Evolutionary conservation across 2,329 filamentous ascomycete genomes (phyloP).

Genomic region (Curvularia eragrostidis): DNA sequence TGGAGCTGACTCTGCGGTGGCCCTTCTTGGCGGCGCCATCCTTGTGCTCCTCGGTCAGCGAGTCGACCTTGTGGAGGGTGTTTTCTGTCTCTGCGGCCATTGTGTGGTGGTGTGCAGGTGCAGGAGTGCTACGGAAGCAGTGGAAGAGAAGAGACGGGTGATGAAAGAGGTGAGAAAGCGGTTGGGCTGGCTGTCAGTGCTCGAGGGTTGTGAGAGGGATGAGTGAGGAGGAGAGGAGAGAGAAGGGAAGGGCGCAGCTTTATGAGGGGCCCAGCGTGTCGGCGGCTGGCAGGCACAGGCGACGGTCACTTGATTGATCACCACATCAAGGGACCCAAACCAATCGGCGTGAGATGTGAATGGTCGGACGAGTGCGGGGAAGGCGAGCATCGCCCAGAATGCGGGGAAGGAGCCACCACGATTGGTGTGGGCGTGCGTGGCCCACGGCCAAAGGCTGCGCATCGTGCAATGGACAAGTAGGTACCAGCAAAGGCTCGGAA

Average conservation of each 20-base stretch:
- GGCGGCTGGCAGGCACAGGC: conserved; percentile 32
- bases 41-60: conserved; percentile 78
- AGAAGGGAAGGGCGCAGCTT: conserved; percentile 36
- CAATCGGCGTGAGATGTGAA: conserved; percentile 41
- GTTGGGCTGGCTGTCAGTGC: conserved; percentile 13
- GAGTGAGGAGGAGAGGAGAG: conserved; percentile 31
- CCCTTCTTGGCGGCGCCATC: conserved; percentile 69
- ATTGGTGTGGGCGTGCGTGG: conserved; percentile 19
- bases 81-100: conserved; percentile 61
- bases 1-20: conserved; percentile 75
- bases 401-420: conserved; percentile 26
- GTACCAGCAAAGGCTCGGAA: conserved; percentile 7
- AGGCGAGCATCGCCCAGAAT: conserved; percentile 29
- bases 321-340: conserved; percentile 28
- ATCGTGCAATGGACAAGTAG: too few species aligned
- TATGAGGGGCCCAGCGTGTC: conserved; percentile 43
- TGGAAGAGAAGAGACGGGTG: conserved; percentile 15
- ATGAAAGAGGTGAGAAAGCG: conserved; percentile 28
- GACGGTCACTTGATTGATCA: conserved; percentile 48
- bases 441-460: neutral
- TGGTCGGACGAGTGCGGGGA: conserved; percentile 33
- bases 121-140: conserved; percentile 7
- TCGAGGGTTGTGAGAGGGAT: conserved; percentile 16
- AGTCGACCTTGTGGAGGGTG: conserved; percentile 87
- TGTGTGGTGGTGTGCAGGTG: conserved; percentile 28